Conservation (phyloP, 805 yeast species). For the Schwanniomyces polymorphus region DNA sequence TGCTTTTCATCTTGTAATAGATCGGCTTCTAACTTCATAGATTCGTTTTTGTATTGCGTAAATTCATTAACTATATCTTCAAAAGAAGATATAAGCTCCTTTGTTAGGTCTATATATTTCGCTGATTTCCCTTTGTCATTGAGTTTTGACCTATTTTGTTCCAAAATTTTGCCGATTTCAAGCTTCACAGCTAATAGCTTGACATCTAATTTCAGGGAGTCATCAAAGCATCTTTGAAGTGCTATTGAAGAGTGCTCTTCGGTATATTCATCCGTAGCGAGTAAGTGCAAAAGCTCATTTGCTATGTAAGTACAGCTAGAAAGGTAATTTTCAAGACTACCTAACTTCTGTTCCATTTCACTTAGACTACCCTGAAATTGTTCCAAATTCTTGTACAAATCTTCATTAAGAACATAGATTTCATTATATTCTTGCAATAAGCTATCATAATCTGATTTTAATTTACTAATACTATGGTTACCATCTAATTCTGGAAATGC, state of each 20-base stretch:
- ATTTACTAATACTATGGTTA: constrained; percentile 8
- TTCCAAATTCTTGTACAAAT: constrained; percentile 36
- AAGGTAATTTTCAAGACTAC: constrained; percentile 9
- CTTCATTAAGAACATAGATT: constrained; percentile 35
- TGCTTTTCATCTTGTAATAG: constrained; percentile 22
- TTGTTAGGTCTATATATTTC: constrained; percentile 14
- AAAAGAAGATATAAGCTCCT: constrained; percentile 18
- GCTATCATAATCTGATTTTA: constrained; percentile 18
- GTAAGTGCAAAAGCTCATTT: constrained; percentile 17
- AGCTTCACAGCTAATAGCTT: constrained; percentile 21
- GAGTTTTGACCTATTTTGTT: constrained; percentile 2
- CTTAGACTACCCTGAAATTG: constrained; percentile 30
- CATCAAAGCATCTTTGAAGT: constrained; percentile 14
- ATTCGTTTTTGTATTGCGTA: constrained; percentile 16
- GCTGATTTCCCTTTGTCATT: constrained; percentile 3
- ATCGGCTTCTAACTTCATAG: constrained; percentile 18
- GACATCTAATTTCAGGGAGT: constrained; percentile 16
- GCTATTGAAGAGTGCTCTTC: constrained; percentile 16
- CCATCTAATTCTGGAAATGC: constrained; percentile 7
- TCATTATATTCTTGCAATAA: constrained; percentile 32
- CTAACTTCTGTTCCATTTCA: constrained; percentile 23
- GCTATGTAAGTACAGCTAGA: constrained; percentile 14
- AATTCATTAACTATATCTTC: constrained; percentile 22
- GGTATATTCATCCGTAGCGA: constrained; percentile 17
- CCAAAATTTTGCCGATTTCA: constrained; percentile 15